phyloP scores from a whole-genome alignment of 257 asterid species.

The Plantago ovata region DNA sequence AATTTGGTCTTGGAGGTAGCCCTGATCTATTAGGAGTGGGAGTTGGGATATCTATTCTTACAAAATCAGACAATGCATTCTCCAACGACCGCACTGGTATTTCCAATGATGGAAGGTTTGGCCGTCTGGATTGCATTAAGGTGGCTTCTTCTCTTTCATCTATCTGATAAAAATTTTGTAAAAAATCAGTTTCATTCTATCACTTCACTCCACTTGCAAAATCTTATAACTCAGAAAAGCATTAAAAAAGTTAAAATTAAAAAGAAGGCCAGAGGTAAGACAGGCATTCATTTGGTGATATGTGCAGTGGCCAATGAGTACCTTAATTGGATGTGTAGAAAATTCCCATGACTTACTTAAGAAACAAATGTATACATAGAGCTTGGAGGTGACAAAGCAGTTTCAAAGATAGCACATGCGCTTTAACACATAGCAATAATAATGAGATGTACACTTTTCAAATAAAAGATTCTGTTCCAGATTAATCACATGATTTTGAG shows the following conservation, averaged over 20 bases:
- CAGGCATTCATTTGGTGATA: not conserved
- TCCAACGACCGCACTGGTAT: constrained; percentile 72
- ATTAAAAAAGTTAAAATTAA: not conserved
- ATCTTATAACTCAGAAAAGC: constrained; percentile 11
- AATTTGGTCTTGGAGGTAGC: constrained; percentile 84
- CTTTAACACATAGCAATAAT: not conserved
- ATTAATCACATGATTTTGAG: not conserved
- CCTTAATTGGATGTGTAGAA: constrained; percentile 4
- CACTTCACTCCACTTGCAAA: not conserved
- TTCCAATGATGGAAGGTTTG: constrained; percentile 68
- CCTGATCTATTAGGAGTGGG: constrained; percentile 69
- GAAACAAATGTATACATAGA: not conserved
- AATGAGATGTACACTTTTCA: not conserved
- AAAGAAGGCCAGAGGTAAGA: not conserved
- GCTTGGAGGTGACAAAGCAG: not conserved
- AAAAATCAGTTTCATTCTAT: constrained; percentile 11
- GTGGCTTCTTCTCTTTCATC: constrained; percentile 62
- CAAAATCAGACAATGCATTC: constrained; percentile 47
- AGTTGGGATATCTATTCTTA: constrained; percentile 58
- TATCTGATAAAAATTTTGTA: constrained; percentile 31
- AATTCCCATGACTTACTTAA: not conserved
- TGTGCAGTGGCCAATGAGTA: not conserved
- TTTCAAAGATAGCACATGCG: not conserved
- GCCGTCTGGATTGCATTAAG: constrained; percentile 63
- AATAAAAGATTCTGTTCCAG: not conserved